Percentiles rank a stretch among this genome's conserved stretches.
These are phyloP conservation scores for Lipomyces kockii DNA, from an alignment of 805 yeast species.

Conservation along the genomic window DNA sequence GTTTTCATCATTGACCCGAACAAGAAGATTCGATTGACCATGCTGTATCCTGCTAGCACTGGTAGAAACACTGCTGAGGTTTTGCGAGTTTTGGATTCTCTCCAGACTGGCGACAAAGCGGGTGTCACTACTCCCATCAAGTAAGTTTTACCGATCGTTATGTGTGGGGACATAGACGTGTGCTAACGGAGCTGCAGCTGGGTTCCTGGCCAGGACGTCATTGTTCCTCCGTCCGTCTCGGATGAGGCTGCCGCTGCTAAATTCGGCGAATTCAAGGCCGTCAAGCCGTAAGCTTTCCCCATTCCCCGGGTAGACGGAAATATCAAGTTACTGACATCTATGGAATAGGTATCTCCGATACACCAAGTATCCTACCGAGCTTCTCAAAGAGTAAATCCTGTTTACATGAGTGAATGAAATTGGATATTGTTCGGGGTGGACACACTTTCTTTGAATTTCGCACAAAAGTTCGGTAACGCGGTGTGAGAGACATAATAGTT, in stretches of 20 bases:
- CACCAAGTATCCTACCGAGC: constrained; percentile 40
- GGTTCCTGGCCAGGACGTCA: constrained; percentile 88
- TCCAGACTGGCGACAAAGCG: constrained; percentile 75
- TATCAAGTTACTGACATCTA: not conserved
- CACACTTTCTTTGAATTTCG: not conserved
- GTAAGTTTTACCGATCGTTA: not conserved
- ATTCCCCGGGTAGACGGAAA: not conserved
- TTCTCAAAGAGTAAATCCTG: constrained; percentile 22
- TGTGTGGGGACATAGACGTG: not conserved
- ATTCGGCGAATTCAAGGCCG: constrained; percentile 82
- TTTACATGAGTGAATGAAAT: not conserved
- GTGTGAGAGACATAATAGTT: not conserved
- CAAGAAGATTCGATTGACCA: constrained; percentile 82
- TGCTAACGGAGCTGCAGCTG: constrained; percentile 49
- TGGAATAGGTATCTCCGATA: constrained; percentile 26
- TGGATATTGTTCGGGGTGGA: not conserved
- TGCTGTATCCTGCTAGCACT: constrained; percentile 90
- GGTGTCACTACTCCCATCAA: constrained; percentile 90
- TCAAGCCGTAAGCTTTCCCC: constrained; percentile 68
- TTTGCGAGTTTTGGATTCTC: constrained; percentile 84
- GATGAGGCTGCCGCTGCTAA: constrained; percentile 79
- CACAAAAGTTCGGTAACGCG: not conserved
- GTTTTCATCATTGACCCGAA: constrained; percentile 89
- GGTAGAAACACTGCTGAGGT: constrained; percentile 96
- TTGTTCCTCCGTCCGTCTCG: constrained; percentile 83